Conservation (phyloP, 768 basidiomycete species). For the Sporobolomyces roseus region DNA sequence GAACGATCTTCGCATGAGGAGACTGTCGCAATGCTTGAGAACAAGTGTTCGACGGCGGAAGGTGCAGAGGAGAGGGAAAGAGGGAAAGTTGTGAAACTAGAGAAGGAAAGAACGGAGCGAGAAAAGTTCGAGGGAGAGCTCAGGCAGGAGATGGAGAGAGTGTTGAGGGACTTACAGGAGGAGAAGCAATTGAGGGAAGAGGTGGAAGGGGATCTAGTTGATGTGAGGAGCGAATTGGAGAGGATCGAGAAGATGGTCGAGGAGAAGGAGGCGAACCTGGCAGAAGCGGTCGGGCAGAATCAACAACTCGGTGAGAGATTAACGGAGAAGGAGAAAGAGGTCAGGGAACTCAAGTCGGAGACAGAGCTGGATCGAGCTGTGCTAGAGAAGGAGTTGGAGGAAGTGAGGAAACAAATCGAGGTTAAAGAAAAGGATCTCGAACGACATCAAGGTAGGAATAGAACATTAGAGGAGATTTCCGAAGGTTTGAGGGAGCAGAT, state of each 20-base stretch:
- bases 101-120: too few species aligned
- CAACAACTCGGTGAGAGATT: constrained; percentile 67
- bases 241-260: constrained; percentile 40
- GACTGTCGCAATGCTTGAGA: constrained; percentile 33
- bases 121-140: too few species aligned
- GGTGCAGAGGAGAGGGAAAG: constrained; percentile 54
- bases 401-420: constrained; percentile 63
- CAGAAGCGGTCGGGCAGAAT: constrained; percentile 62
- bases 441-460: constrained; percentile 49
- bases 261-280: constrained; percentile 50
- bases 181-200: not conserved
- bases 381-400: constrained; percentile 78
- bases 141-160: constrained; percentile 49
- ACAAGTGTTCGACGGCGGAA: constrained; percentile 51
- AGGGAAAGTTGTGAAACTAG: constrained; percentile 31
- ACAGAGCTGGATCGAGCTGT: constrained; percentile 91
- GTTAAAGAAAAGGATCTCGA: constrained; percentile 58
- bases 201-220: constrained; percentile 3
- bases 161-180: not conserved
- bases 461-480: constrained; percentile 56
- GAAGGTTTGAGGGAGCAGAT: constrained; percentile 68
- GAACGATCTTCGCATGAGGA: constrained; percentile 43
- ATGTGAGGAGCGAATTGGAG: constrained; percentile 19
- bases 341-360: constrained; percentile 85
- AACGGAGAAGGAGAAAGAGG: constrained; percentile 69